A percentile compares a stretch with the other conserved stretches of the same genome.
phyloP scores from a whole-genome alignment of 257 asterid species.

The Schizonepeta tenuifolia region DNA sequence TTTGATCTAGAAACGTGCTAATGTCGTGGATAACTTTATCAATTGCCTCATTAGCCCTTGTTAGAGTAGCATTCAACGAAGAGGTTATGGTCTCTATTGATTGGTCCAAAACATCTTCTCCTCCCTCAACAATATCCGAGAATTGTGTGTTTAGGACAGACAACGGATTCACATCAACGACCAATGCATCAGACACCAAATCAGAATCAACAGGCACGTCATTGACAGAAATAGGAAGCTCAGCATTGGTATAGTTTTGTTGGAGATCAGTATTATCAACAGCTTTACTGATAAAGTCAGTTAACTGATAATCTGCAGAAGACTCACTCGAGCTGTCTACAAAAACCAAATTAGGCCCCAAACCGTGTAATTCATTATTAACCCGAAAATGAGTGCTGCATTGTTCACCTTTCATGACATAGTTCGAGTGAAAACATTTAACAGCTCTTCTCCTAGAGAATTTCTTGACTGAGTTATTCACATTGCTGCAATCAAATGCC shows the following conservation, averaged over 20 bases:
- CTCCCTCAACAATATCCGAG: conserved; percentile 45
- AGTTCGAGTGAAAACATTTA: conserved; percentile 43
- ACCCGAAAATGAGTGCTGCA: conserved; percentile 32
- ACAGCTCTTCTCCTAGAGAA: conserved; percentile 42
- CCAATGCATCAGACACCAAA: conserved; percentile 40
- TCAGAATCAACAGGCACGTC: conserved; percentile 43
- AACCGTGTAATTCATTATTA: conserved; percentile 30
- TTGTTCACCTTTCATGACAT: conserved; percentile 31
- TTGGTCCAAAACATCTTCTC: conserved; percentile 50
- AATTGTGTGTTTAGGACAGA: conserved; percentile 45
- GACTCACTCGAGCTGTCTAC: conserved; percentile 47
- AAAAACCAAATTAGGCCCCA: conserved; percentile 43
- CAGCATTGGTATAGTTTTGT: conserved; percentile 34
- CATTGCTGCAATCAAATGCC: conserved; percentile 49
- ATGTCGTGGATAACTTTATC: conserved; percentile 51
- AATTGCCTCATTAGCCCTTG: conserved; percentile 49
- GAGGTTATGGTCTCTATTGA: conserved; percentile 55
- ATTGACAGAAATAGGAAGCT: conserved; percentile 30
- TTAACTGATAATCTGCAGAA: conserved; percentile 45
- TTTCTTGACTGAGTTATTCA: conserved; percentile 42
- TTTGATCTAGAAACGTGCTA: conserved; percentile 46
- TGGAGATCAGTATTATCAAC: conserved; percentile 32
- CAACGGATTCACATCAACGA: conserved; percentile 43
- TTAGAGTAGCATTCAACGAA: conserved; percentile 50
- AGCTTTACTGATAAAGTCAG: conserved; percentile 36